Conservation (phyloP, 768 basidiomycete species). For the Phanerochaete carnosa region DNA sequence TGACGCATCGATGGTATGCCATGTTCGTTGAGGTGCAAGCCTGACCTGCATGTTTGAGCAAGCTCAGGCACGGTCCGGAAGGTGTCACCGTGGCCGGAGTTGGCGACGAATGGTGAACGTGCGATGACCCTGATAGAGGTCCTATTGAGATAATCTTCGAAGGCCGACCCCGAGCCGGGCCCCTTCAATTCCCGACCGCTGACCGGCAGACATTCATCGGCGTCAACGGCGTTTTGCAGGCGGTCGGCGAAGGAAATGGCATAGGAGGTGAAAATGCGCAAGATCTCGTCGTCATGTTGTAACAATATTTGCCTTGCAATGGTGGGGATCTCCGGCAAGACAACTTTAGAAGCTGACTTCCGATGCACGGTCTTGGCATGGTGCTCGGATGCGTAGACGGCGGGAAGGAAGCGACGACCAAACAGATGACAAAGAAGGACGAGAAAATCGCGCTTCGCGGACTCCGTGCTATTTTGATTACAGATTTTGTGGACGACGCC, state of each 20-base stretch:
- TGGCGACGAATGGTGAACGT: constrained; percentile 64
- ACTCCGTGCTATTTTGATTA: constrained; percentile 30
- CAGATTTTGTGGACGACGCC: constrained; percentile 62
- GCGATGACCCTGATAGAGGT: constrained; percentile 37
- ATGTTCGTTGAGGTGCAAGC: constrained; percentile 54
- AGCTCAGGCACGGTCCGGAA: constrained; percentile 54
- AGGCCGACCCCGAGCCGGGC: constrained; percentile 16
- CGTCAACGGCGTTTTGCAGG: constrained; percentile 34
- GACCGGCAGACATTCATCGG: constrained; percentile 47
- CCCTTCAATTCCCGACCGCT: constrained; percentile 28
- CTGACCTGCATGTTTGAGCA: constrained; percentile 44
- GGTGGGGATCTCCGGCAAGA: constrained; percentile 48
- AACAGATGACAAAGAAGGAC: constrained; percentile 63
- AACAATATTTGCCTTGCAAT: constrained; percentile 38
- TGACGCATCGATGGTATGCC: constrained; percentile 53
- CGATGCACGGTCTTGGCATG: constrained; percentile 29
- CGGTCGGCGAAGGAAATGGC: constrained; percentile 46
- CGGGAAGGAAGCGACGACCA: constrained; percentile 52
- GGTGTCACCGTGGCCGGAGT: constrained; percentile 59
- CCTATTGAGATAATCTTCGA: constrained; percentile 35
- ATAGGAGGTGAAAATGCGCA: constrained; percentile 54
- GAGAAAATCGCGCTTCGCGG: constrained; percentile 49
- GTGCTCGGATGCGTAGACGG: constrained; percentile 36
- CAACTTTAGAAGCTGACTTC: constrained; percentile 53
- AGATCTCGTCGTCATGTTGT: constrained; percentile 46